A percentile compares a stretch with the other conserved stretches of the same genome.
These are phyloP conservation scores for Penicillium oxalicum DNA, from an alignment of 2,329 filamentous ascomycete genomes.

Conservation along the genomic window DNA sequence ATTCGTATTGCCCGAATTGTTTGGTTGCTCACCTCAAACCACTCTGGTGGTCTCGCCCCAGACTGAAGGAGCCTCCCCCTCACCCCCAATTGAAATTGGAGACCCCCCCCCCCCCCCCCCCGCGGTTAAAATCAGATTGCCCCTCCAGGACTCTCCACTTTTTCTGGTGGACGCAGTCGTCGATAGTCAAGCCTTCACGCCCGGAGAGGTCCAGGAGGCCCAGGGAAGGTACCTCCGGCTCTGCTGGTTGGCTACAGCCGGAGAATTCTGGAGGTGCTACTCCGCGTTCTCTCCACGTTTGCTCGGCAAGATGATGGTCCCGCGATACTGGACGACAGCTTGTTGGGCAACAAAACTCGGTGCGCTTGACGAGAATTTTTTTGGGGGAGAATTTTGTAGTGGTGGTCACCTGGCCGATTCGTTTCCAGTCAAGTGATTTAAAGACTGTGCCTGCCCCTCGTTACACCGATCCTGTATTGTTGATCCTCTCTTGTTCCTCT, in stretches of 20 bases:
- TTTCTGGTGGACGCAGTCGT: background rate
- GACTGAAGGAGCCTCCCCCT: too few species aligned
- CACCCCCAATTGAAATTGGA: too few species aligned
- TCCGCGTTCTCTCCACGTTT: slow-evolving; percentile 3
- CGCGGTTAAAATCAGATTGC: slow-evolving; percentile 18
- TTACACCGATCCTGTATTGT: background rate
- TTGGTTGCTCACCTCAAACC: too few species aligned
- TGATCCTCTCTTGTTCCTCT: too few species aligned
- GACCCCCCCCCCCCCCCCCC: slow-evolving; percentile 1
- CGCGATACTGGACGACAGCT: background rate
- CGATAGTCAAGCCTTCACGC: slow-evolving; percentile 1
- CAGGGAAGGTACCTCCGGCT: background rate
- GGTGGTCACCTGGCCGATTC: slow-evolving; percentile 2
- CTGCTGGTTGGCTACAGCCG: background rate
- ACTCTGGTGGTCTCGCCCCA: too few species aligned
- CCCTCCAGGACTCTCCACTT: slow-evolving; percentile 19
- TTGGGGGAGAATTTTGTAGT: too few species aligned
- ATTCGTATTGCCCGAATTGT: too few species aligned
- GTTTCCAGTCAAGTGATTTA: background rate
- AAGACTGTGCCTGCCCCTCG: background rate
- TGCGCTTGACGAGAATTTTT: background rate
- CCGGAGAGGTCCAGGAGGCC: background rate
- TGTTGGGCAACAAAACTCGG: background rate
- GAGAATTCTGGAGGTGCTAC: background rate
- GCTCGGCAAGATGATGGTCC: background rate